These are phyloP conservation scores for Heterobasidion annosum DNA, from an alignment of 1,284 basidiomycete genomes.

Conservation along the genomic window DNA sequence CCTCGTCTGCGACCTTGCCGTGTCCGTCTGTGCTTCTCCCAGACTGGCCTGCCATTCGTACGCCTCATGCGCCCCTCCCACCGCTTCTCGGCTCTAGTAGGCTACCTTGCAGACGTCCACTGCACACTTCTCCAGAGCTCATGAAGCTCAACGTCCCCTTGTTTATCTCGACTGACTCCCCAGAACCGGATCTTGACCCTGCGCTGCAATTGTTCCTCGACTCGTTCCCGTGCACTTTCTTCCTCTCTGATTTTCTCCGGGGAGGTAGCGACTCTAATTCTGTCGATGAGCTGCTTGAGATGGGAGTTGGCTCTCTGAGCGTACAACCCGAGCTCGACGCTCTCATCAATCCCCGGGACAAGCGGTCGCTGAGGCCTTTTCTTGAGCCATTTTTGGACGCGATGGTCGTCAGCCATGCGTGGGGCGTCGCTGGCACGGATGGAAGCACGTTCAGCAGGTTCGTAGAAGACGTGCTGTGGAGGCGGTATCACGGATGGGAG, in stretches of 20 bases:
- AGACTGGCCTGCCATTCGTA: slow-evolving; percentile 14
- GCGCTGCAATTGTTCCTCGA: slow-evolving; percentile 37
- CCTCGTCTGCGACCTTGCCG: slow-evolving; percentile 11
- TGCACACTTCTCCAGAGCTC: slow-evolving; percentile 25
- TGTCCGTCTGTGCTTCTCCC: slow-evolving; percentile 8
- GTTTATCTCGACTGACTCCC: slow-evolving; percentile 64
- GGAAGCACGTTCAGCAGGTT: slow-evolving; percentile 70
- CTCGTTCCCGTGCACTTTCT: slow-evolving; percentile 67
- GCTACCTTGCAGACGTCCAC: slow-evolving; percentile 23
- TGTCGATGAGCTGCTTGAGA: not conserved
- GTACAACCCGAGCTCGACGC: slow-evolving; percentile 21
- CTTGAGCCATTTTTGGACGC: slow-evolving; percentile 62
- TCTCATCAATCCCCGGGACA: slow-evolving; percentile 44
- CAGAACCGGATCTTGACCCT: slow-evolving; percentile 33
- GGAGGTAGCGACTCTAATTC: not conserved
- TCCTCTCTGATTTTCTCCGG: slow-evolving; percentile 45
- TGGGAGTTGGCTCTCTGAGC: slow-evolving; percentile 10
- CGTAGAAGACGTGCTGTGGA: slow-evolving; percentile 59
- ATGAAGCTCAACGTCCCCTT: slow-evolving; percentile 48
- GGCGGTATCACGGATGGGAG: slow-evolving; percentile 39
- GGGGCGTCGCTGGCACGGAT: slow-evolving; percentile 54
- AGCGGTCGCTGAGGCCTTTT: slow-evolving; percentile 38
- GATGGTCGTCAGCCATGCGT: slow-evolving; percentile 50
- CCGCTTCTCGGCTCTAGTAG: slow-evolving; percentile 14
- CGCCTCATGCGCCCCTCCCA: slow-evolving; percentile 14